Evolutionary conservation across 2,329 filamentous ascomycete genomes (phyloP), one percentile per base, ranked within the genome.

Genomic region (Dissoconium aciculare): DNA sequence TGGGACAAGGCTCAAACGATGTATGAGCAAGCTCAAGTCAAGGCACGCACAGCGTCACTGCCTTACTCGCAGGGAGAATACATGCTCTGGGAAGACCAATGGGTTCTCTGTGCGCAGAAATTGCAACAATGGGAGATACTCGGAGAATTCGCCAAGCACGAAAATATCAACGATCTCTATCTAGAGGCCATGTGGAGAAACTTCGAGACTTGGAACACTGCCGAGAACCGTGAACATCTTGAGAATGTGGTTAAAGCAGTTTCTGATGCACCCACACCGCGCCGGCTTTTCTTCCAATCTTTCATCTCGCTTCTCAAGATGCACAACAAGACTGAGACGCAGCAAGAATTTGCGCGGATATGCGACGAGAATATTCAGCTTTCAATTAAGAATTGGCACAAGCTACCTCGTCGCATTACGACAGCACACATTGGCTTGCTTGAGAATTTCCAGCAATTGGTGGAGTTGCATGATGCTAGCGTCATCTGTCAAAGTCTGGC

Each of bases 31-130:
- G 89, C 91, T 0, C 91, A 98, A 56, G 83, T 98, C 54, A 98
- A 95, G 55, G 89, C 91, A 26, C 74, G 91, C 27, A 95, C 87
- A 1, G 89, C 85, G 30, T 82, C 87, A n/a, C 74, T 95, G 38
- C 87, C 89, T 0, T 95, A 94, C 55, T 93, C 87, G 1, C 81
- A 91, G 46, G 84, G 78, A 17, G 89, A 99, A 56, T 99, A 99
- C 57, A 94, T 92, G 71, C 69, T 99, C 1, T 99, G 89, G 89
- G 89, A 99, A 57, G 89, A 99, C 51, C 91, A 98, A 47, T 99
- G 89, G 89, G 77, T 98, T 25, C 69, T 94, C 29, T 98, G 89
- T 54, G 89, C 87, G 0, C 84, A 95, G 58, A 98, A 98, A 59
- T 66, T 99, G 27, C 91, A 98, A 54, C 91, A 98, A 52, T 99